A percentile compares a stretch with the other conserved stretches of the same genome.
phyloP scores from a whole-genome alignment of 768 basidiomycete genomes.

The Ephemerocybe angulata region DNA sequence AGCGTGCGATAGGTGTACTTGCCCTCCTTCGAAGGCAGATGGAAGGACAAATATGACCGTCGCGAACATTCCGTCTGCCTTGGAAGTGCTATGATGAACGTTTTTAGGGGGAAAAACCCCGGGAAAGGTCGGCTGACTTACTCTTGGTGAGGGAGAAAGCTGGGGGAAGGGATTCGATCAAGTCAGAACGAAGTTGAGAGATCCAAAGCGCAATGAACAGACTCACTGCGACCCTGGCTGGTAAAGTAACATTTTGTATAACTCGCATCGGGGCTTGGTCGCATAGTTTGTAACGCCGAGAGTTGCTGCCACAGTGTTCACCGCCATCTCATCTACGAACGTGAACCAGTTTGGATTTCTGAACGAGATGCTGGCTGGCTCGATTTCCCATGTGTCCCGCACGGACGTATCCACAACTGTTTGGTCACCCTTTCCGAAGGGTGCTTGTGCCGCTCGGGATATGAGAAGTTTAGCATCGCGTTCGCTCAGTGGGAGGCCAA shows the following conservation, averaged over 20 bases:
- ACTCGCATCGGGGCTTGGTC: slow-evolving; percentile 17
- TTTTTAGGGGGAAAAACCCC: not conserved
- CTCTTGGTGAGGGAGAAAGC: slow-evolving; percentile 43
- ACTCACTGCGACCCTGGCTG: slow-evolving; percentile 43
- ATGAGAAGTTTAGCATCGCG: not conserved
- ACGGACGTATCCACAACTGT: slow-evolving; percentile 12
- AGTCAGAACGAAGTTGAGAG: not conserved
- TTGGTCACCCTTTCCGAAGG: not conserved
- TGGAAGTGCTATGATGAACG: slow-evolving; percentile 31
- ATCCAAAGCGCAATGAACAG: not conserved
- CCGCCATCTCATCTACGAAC: slow-evolving; percentile 25
- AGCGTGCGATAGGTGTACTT: slow-evolving; percentile 37
- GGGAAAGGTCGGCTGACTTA: slow-evolving; percentile 17
- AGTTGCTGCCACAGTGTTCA: slow-evolving; percentile 23
- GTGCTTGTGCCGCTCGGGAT: not conserved
- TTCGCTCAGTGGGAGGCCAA: slow-evolving; percentile 2
- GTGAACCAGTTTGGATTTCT: slow-evolving; percentile 36
- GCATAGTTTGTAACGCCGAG: slow-evolving; percentile 29
- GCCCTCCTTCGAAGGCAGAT: slow-evolving; percentile 39
- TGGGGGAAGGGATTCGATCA: slow-evolving; percentile 12
- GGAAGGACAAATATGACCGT: slow-evolving; percentile 42
- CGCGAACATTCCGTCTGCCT: slow-evolving; percentile 42
- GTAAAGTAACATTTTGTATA: slow-evolving; percentile 44
- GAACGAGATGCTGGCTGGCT: slow-evolving; percentile 32
- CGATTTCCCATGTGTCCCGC: slow-evolving; percentile 45